Conservation (phyloP, 768 basidiomycete species). For the Rhodosporidiobolus sp. region DNA sequence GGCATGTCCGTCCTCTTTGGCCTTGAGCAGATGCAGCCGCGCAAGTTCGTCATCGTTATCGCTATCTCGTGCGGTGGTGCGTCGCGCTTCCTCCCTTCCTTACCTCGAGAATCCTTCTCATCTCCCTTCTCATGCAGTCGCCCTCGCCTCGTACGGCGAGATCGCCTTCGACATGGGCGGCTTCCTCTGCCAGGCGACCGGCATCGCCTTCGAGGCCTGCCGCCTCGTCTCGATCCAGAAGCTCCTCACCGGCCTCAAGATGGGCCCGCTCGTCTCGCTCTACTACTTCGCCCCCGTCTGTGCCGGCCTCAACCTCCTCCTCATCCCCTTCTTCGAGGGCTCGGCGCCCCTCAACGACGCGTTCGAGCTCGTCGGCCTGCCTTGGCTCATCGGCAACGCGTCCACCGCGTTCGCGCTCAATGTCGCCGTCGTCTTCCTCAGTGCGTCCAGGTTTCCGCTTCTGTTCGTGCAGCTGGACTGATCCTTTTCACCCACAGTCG, state of each 20-base stretch:
- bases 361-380: constrained; percentile 61
- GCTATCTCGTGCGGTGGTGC: constrained; percentile 79
- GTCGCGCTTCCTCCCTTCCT: neutral
- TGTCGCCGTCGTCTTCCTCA: constrained; percentile 89
- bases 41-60: constrained; percentile 74
- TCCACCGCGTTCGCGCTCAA: constrained; percentile 77
- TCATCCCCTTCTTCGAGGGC: constrained; percentile 91
- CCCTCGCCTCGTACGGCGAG: constrained; percentile 85
- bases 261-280: constrained; percentile 87
- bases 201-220: constrained; percentile 86
- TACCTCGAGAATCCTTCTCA: constrained; percentile 45
- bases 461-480: neutral
- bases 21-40: constrained; percentile 79
- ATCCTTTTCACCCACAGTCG: constrained; percentile 3
- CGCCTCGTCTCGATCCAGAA: constrained; percentile 92
- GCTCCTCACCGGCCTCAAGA: constrained; percentile 88
- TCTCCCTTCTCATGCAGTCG: constrained; percentile 55
- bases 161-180: constrained; percentile 77
- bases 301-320: constrained; percentile 75
- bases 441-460: constrained; percentile 50
- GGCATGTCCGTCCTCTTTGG: constrained; percentile 87
- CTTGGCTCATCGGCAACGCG: constrained; percentile 78
- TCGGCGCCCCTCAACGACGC: constrained; percentile 72
- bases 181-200: constrained; percentile 80
- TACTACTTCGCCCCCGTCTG: constrained; percentile 73